phyloP scores from a whole-genome alignment of 192 early-diverging fungal genomes.

The Coemansia sp. region DNA sequence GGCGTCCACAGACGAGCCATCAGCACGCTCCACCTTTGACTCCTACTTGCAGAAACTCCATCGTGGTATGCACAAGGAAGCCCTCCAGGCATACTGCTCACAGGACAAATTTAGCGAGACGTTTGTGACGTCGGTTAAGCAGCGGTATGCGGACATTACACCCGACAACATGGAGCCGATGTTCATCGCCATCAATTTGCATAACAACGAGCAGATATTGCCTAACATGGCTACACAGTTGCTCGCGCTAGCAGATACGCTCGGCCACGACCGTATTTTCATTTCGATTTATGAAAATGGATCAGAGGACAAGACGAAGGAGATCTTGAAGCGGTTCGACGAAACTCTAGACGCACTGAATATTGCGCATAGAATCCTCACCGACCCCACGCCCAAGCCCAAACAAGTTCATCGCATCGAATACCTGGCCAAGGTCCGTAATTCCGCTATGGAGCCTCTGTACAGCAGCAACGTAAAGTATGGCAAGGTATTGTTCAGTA shows the following conservation, averaged over 20 bases:
- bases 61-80: background rate
- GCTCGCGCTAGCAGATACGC: conserved; percentile 26
- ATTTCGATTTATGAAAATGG: conserved; percentile 58
- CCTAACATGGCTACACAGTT: conserved; percentile 50
- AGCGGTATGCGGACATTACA: conserved; percentile 16
- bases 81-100: conserved; percentile 21
- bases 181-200: conserved; percentile 46
- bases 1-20: no score
- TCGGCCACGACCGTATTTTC: conserved; percentile 41
- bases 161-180: background rate
- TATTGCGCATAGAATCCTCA: conserved; percentile 35
- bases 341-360: conserved; percentile 14
- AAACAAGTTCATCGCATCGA: conserved; percentile 38
- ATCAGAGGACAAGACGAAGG: conserved; percentile 44
- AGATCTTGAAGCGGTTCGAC: conserved; percentile 28
- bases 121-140: conserved; percentile 14
- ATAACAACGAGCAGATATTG: conserved; percentile 45
- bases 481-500: conserved; percentile 44
- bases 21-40: background rate
- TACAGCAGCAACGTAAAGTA: conserved; percentile 15
- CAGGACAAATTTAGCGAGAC: background rate
- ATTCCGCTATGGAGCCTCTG: conserved; percentile 51
- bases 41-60: background rate
- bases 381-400: conserved; percentile 14
- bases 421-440: conserved; percentile 54